Evolutionary conservation across 106 monocot species (phyloP), one percentile per base, ranked within the genome.

Genomic region (Dioscorea zingiberensis): DNA sequence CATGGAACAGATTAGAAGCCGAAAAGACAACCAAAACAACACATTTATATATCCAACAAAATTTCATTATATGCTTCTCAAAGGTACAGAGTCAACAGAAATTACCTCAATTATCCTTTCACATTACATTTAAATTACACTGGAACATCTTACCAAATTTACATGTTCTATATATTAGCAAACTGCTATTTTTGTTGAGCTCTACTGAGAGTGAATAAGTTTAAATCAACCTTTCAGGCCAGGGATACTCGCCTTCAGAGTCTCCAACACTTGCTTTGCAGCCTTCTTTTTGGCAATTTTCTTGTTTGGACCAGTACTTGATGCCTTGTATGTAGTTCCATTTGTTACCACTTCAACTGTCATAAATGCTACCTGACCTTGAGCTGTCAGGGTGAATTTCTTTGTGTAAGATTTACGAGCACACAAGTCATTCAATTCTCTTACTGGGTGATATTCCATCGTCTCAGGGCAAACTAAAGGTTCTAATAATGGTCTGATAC

Each of bases 391-490:
- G 12, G 46, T 49, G 44, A 68, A 82, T 15, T 27, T 44, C 28
- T 59, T 25, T 8, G 0, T 64, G 44, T 65, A 90, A 10, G 68
- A 27, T 49, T 74, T 66, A 2, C 51, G 46, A 4, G 67, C n/a
- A 30, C 89, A 85, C 2, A 90, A 28, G 13, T 85, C 82, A 7
- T 72, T 19, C 25, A 90, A 62, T 55, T 83, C 85, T 47, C 79
- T 80, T 12, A 83, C 68, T 13, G 89, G 89, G 66, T 90, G 69
- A 9, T 57, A 68, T 26, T 85, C 59, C 21, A 90, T 47, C 14
- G 85, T 85, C 13, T 85, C 77, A 21, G 82, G 85, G 45, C 26
- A 85, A 13, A 83, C 82, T 9, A 90, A 30, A 38, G 89, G 85
- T 55, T 90, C 89, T 28, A 90, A 44, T 58, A 85, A 28, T 6